Evolutionary conservation across 257 asterid genomes (phyloP), one percentile per base, ranked within the genome.

Genomic region (Przewalskia tangutica): DNA sequence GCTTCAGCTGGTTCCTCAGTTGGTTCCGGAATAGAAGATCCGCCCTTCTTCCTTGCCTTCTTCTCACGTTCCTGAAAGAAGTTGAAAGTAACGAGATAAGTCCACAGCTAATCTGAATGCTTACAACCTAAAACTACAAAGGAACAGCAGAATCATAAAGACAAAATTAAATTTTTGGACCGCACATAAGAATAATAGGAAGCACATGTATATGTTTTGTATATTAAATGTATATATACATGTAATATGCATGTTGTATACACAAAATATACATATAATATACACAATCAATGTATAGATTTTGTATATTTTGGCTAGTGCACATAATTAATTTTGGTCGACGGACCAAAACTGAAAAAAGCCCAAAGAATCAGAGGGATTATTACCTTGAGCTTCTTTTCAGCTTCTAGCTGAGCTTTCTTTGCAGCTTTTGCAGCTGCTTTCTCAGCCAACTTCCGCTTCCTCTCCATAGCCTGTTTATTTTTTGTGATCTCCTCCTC

Each of bases 321-420:
- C 32, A 27, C 32, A 27, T 27, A 27, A 27, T 27, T 27, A 27
- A 27, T 27, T 27, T 27, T 2, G 32, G 32, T 27, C 32, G 32
- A 27, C 32, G 32, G 32, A 2, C 32, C 32, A 27, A 27, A 27
- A 27, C 32, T 27, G 32, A 27, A 27, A 27, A 27, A 27, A 27
- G 1, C 1, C 32, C 32, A 13, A 76, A 56, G 59, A 46, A 32
- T 8, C 36, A 10, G 17, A 64, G 63, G 38, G 46, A 51, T 79
- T 66, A 83, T 85, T 90, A 63, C 99, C 96, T 94, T 96, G 82
- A 88, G 92, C 86, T 96, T 95, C 93, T 94, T 94, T 86, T 93
- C 97, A 16, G 98, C 99, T 88, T 96, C 99, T 85, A 91, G 93
- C 91, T 91, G 92, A 34, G 94, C 91, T 66, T 86, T 92, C 38